Evolutionary conservation across 2,329 filamentous ascomycete genomes (phyloP).

Genomic region (Fusarium sp.): DNA sequence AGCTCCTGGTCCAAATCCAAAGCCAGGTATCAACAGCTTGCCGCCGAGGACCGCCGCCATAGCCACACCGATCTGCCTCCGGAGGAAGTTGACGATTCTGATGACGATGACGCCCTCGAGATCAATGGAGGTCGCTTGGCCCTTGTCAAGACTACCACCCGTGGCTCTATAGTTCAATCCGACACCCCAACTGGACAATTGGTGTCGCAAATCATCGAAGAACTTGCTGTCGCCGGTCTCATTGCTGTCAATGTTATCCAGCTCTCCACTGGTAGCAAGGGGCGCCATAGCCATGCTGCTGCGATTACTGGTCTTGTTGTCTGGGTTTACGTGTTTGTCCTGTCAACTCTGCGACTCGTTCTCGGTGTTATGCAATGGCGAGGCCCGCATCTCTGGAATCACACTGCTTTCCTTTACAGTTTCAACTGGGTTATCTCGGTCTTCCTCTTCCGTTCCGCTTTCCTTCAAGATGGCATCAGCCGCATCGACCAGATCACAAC

Average conservation of each 20-base stretch:
- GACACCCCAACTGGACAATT: slow-evolving; percentile 82
- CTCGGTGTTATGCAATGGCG: slow-evolving; percentile 73
- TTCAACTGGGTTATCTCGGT: slow-evolving; percentile 83
- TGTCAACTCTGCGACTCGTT: slow-evolving; percentile 79
- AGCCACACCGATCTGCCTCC: slow-evolving; percentile 67
- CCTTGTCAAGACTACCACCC: slow-evolving; percentile 71
- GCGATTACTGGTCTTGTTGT: slow-evolving; percentile 75
- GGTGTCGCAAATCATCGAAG: slow-evolving; percentile 78
- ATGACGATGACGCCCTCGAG: slow-evolving; percentile 70
- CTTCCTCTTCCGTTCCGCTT: slow-evolving; percentile 83
- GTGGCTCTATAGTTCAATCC: slow-evolving; percentile 75
- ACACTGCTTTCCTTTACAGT: slow-evolving; percentile 87
- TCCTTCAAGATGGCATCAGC: slow-evolving; percentile 80
- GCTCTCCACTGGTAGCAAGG: slow-evolving; percentile 71
- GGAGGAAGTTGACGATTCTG: slow-evolving; percentile 59
- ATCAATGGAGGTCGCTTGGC: slow-evolving; percentile 69
- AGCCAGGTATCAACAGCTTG: slow-evolving; percentile 67
- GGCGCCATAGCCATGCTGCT: slow-evolving; percentile 67
- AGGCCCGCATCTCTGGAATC: slow-evolving; percentile 87
- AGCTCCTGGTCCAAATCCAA: slow-evolving; percentile 61
- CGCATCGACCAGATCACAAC: slow-evolving; percentile 71
- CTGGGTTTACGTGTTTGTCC: slow-evolving; percentile 84
- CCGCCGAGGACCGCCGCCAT: slow-evolving; percentile 57
- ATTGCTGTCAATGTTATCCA: slow-evolving; percentile 76
- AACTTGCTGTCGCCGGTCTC: slow-evolving; percentile 78